A percentile compares a stretch with the other conserved stretches of the same genome.
Evolutionary conservation across 345 rosid species (phyloP).

Genomic region (Clarkia xantiana): DNA sequence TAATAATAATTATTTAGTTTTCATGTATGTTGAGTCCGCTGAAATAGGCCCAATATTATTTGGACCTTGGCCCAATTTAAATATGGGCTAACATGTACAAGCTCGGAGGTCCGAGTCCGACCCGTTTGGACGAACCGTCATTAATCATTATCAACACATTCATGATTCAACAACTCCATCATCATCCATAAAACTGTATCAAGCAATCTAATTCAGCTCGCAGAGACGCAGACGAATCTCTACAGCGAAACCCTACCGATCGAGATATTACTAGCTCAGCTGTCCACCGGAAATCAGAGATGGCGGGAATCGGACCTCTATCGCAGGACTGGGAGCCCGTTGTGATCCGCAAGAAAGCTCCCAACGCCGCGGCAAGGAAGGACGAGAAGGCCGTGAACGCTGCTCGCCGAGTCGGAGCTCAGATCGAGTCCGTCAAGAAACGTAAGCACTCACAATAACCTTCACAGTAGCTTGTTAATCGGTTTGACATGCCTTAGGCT

Average conservation of each 20-base stretch:
- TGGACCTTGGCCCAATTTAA: too few relatives aligned
- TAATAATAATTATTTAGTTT: too few relatives aligned
- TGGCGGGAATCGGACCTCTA: constrained; percentile 63
- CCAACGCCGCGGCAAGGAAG: constrained; percentile 34
- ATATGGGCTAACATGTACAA: too few relatives aligned
- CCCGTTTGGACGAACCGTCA: too few relatives aligned
- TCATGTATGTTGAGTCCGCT: too few relatives aligned
- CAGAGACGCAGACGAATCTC: neutral
- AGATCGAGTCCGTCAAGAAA: constrained; percentile 56
- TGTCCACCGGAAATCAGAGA: constrained; percentile 8
- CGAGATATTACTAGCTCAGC: neutral
- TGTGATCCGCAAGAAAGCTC: constrained; percentile 43
- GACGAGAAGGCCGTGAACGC: constrained; percentile 82
- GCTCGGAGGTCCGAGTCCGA: too few relatives aligned
- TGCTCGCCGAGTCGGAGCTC: constrained; percentile 75
- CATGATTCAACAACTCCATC: too few relatives aligned
- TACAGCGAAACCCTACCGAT: neutral
- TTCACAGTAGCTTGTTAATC: too few relatives aligned
- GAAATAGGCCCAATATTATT: too few relatives aligned
- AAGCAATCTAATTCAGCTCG: neutral
- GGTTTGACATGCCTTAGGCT: too few relatives aligned
- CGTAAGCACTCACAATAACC: constrained; percentile 11
- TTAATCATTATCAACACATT: too few relatives aligned
- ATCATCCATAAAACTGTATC: too few relatives aligned
- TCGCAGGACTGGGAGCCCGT: constrained; percentile 87